Percentiles rank a stretch among this genome's conserved stretches.
Conservation (phyloP, 2,329 filamentous ascomycete species). For the Corniculantispora saksenae region DNA sequence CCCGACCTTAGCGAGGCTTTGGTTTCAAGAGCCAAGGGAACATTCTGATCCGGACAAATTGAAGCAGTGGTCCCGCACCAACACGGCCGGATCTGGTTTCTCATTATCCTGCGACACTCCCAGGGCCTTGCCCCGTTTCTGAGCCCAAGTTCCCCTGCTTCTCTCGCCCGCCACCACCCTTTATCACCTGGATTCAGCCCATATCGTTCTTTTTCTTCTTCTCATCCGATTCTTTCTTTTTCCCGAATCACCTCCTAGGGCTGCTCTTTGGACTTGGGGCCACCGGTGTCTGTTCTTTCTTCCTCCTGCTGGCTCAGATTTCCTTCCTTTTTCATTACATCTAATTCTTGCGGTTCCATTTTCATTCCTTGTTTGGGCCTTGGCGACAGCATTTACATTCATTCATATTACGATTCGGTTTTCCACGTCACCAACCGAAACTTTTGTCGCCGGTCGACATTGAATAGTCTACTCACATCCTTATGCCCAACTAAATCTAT, state of each 20-base stretch:
- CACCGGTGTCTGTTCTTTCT: constrained; percentile 25
- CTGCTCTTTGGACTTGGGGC: constrained; percentile 15
- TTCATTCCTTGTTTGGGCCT: neutral
- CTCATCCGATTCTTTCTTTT: constrained; percentile 27
- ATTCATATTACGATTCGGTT: neutral
- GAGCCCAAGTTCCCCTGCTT: neutral
- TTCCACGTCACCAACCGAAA: neutral
- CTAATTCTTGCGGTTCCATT: neutral
- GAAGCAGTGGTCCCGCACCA: constrained; percentile 14
- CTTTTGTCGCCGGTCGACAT: constrained; percentile 58
- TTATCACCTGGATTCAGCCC: constrained; percentile 15
- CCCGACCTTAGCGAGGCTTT: neutral
- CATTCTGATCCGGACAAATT: constrained; percentile 2
- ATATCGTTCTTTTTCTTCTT: constrained; percentile 20
- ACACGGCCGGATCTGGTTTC: constrained; percentile 18
- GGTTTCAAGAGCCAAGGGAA: constrained; percentile 15
- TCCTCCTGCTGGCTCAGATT: constrained; percentile 62
- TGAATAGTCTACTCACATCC: constrained; percentile 32
- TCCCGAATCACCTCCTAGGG: constrained; percentile 13
- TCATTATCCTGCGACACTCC: constrained; percentile 16
- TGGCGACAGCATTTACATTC: neutral
- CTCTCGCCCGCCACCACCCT: neutral
- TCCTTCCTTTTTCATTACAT: constrained; percentile 36
- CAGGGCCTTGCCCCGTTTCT: constrained; percentile 12
- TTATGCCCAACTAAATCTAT: constrained; percentile 23